Conservation (phyloP, 148 eudicot species). For the Vaccinium corymbosum region DNA sequence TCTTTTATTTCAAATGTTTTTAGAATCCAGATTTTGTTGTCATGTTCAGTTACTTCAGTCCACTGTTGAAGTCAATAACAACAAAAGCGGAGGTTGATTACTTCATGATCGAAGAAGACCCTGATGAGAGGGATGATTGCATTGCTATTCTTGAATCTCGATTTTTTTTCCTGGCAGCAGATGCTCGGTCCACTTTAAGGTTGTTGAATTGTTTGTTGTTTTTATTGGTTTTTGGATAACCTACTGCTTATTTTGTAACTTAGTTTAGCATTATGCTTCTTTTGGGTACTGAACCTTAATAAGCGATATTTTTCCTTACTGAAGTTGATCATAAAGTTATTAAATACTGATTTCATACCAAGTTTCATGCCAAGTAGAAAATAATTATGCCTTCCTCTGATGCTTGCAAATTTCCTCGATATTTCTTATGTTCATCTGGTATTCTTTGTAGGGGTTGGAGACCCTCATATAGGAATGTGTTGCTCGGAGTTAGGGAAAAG, state of each 20-base stretch:
- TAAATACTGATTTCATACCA: not conserved
- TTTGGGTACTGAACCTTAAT: not conserved
- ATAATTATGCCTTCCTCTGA: not conserved
- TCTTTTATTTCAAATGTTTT: not conserved
- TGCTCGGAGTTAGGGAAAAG: conserved; percentile 73
- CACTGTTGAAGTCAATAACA: conserved; percentile 71
- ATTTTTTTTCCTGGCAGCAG: conserved; percentile 92
- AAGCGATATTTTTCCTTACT: not conserved
- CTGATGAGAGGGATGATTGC: conserved; percentile 64
- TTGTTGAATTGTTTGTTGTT: conserved; percentile 12
- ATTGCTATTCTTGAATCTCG: conserved; percentile 68
- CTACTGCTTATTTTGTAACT: not conserved
- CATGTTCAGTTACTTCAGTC: conserved; percentile 75
- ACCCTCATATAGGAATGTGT: conserved; percentile 82
- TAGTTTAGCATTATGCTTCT: not conserved
- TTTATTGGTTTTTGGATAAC: not conserved
- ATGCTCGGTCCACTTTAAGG: conserved; percentile 93
- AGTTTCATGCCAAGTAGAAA: not conserved
- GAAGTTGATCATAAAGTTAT: conserved; percentile 4
- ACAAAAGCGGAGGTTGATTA: conserved; percentile 47
- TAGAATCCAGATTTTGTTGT: not conserved
- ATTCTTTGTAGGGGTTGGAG: conserved; percentile 74
- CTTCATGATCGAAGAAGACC: conserved; percentile 71
- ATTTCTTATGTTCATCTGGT: conserved; percentile 16
- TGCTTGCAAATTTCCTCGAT: not conserved